Conservation (phyloP, 2,329 filamentous ascomycete genomes). For the Coccinonectria pachysandricola region DNA sequence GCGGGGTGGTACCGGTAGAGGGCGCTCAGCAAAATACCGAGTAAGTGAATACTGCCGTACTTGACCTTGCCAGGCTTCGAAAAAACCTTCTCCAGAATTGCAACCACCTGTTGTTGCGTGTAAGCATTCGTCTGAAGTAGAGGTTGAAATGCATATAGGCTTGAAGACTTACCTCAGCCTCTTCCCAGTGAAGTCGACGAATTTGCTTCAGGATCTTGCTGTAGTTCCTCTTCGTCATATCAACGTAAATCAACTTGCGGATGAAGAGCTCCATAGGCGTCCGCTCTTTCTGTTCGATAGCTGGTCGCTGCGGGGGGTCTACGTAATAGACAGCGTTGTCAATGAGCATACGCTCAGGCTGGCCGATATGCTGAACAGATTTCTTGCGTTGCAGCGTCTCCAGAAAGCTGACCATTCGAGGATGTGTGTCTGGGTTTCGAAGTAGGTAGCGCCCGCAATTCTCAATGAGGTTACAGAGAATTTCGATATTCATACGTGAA, state of each 20-base stretch:
- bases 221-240: slow-evolving; percentile 89
- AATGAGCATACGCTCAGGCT: slow-evolving; percentile 94
- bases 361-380: slow-evolving; percentile 84
- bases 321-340: slow-evolving; percentile 98
- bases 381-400: slow-evolving; percentile 96
- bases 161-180: slow-evolving; percentile 55
- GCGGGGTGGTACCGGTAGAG: slow-evolving; percentile 85
- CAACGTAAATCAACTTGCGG: slow-evolving; percentile 82
- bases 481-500: slow-evolving; percentile 97
- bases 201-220: slow-evolving; percentile 92
- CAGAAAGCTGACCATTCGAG: slow-evolving; percentile 85
- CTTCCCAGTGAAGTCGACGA: slow-evolving; percentile 94
- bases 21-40: slow-evolving; percentile 80
- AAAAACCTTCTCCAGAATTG: slow-evolving; percentile 79
- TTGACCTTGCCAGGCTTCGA: slow-evolving; percentile 96
- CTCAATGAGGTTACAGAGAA: slow-evolving; percentile 90
- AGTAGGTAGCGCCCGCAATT: slow-evolving; percentile 93
- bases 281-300: slow-evolving; percentile 93
- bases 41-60: slow-evolving; percentile 89
- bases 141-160: too few species aligned
- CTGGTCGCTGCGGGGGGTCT: slow-evolving; percentile 83
- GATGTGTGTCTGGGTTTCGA: slow-evolving; percentile 83
- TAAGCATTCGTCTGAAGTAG: too few species aligned
- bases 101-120: too few species aligned
- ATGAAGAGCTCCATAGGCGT: slow-evolving; percentile 90